These are phyloP conservation scores for Cladosporium sp. DNA, from an alignment of 2,329 filamentous ascomycete genomes.

Conservation along the genomic window DNA sequence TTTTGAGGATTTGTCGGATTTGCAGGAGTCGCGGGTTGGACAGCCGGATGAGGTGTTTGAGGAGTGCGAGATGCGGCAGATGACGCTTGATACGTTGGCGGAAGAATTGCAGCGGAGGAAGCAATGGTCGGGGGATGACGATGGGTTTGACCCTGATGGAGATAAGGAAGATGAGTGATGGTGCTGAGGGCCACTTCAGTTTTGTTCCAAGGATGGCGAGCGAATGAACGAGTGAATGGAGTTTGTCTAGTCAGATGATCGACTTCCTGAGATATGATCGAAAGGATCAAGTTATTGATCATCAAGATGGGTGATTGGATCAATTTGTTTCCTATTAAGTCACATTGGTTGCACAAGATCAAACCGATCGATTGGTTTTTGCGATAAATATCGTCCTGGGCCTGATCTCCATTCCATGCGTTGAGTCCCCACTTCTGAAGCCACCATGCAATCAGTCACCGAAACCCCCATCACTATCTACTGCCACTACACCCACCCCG, in stretches of 20 bases:
- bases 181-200: not conserved
- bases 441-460: not conserved
- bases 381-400: too few relatives aligned
- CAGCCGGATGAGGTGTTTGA: not conserved
- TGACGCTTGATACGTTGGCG: not conserved
- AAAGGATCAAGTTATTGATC: not conserved
- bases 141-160: not conserved
- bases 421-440: not conserved
- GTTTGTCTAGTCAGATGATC: not conserved
- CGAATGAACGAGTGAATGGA: not conserved
- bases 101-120: not conserved
- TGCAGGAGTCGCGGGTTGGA: not conserved
- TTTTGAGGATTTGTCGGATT: not conserved
- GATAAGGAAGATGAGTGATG: not conserved
- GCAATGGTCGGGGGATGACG: not conserved
- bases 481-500: not conserved
- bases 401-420: not conserved
- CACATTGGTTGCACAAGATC: not conserved
- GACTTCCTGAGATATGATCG: not conserved
- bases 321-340: not conserved
- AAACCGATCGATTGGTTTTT: not conserved
- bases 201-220: not conserved
- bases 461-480: not conserved
- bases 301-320: not conserved
- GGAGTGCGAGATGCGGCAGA: not conserved